Percentiles rank a stretch among this genome's conserved stretches.
Evolutionary conservation across 495 filamentous ascomycete genomes (phyloP).

Genomic region (Neurospora terricola): DNA sequence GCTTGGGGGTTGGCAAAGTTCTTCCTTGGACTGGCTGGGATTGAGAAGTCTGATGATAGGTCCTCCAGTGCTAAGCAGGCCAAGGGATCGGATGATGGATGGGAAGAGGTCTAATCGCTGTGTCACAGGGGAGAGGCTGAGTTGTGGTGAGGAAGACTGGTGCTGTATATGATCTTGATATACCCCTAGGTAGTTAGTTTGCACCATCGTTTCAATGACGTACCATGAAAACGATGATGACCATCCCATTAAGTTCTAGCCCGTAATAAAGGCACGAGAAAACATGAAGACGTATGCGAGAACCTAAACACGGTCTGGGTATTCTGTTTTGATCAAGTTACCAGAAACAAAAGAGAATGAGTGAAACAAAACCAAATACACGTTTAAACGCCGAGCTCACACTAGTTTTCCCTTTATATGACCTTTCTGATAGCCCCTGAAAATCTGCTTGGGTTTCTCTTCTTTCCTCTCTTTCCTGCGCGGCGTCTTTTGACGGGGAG

Average conservation of each 20-base stretch:
- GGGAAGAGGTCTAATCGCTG: too few species aligned
- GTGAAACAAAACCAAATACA: not conserved
- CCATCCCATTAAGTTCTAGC: not conserved
- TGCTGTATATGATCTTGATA: not conserved
- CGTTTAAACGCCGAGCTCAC: not conserved
- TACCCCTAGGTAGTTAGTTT: not conserved
- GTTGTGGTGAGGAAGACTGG: not conserved
- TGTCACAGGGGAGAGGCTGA: conserved; percentile 4
- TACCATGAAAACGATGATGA: not conserved
- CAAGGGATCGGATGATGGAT: conserved; percentile 8
- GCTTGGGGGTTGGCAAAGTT: conserved; percentile 78
- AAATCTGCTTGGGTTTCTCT: not conserved
- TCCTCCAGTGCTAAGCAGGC: conserved; percentile 16
- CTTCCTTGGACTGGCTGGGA: conserved; percentile 60
- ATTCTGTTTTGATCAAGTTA: not conserved
- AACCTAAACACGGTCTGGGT: not conserved
- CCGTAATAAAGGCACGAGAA: not conserved
- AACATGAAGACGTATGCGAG: not conserved
- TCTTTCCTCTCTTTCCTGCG: not conserved
- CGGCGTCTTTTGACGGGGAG: not conserved
- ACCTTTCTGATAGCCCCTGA: not conserved
- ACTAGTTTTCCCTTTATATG: not conserved
- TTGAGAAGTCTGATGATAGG: conserved; percentile 21
- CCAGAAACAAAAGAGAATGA: not conserved
- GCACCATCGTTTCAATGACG: not conserved